Percentiles rank a stretch among this genome's conserved stretches.
Evolutionary conservation across 2,329 filamentous ascomycete species (phyloP).

Genomic region (Neonectria coccinea): DNA sequence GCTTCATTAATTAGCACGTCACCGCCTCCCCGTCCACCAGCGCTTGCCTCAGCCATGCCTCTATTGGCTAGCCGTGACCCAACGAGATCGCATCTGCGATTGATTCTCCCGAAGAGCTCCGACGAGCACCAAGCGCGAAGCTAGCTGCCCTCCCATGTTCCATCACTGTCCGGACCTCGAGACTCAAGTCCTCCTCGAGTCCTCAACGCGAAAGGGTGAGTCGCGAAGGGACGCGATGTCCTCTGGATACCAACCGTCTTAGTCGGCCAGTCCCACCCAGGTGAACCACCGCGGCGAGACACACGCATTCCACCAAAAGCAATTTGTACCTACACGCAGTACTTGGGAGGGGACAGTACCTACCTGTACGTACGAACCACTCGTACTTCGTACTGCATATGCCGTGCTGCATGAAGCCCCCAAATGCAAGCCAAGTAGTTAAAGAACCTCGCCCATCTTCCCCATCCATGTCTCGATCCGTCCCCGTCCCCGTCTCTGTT

Average conservation of each 20-base stretch:
- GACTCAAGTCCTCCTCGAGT: not conserved
- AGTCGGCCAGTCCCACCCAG: constrained; percentile 11
- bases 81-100: constrained; percentile 28
- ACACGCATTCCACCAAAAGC: constrained; percentile 32
- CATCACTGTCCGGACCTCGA: not conserved
- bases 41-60: constrained; percentile 27
- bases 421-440: constrained; percentile 17
- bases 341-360: not conserved
- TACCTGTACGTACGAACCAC: not conserved
- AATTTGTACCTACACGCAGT: constrained; percentile 5
- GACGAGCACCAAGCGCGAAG: constrained; percentile 29
- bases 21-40: constrained; percentile 13
- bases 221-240: not conserved
- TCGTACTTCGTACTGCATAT: constrained; percentile 18
- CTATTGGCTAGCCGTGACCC: constrained; percentile 24
- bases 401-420: not conserved
- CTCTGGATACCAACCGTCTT: constrained; percentile 6
- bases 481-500: not conserved
- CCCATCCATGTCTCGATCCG: constrained; percentile 17
- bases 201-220: constrained; percentile 12
- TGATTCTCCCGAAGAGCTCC: constrained; percentile 15
- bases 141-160: constrained; percentile 10
- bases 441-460: constrained; percentile 37
- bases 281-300: constrained; percentile 16
- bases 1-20: constrained; percentile 12